Evolutionary conservation across 441 rosid genomes (phyloP).

Genomic region (Mallotus repandus): DNA sequence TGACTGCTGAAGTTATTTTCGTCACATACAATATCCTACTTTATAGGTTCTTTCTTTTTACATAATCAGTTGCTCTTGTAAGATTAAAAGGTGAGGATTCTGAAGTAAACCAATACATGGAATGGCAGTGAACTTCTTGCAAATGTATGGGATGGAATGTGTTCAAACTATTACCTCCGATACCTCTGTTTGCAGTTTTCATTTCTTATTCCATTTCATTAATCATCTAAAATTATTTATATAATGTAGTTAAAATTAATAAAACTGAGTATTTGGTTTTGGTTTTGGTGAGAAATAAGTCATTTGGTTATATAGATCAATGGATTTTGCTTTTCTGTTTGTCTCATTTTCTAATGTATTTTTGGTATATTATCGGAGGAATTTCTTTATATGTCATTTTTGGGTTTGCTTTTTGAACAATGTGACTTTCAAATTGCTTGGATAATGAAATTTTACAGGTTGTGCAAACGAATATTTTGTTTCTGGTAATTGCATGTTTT

Average conservation of each 20-base stretch:
- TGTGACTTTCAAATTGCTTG: not conserved
- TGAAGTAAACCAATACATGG: not conserved
- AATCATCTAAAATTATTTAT: not conserved
- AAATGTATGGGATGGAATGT: not conserved
- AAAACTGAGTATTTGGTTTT: not conserved
- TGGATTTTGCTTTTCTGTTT: no score
- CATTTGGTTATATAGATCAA: not conserved
- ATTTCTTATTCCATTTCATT: not conserved
- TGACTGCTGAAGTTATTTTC: not conserved
- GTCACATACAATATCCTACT: not conserved
- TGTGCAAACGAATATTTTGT: not conserved
- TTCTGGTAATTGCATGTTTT: not conserved
- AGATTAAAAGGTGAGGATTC: not conserved
- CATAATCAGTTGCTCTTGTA: not conserved
- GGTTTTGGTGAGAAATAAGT: not conserved
- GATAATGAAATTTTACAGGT: not conserved
- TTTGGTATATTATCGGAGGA: no score
- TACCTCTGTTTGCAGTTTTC: not conserved
- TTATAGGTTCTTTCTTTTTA: not conserved
- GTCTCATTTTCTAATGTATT: no score
- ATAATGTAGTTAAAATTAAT: not conserved
- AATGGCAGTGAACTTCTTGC: not conserved
- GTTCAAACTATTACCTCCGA: not conserved
- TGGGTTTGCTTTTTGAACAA: no score
- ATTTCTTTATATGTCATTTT: not conserved